Conservation (phyloP, 352 stramenopile genomes). For the Globisporangium cylindrosporum region DNA sequence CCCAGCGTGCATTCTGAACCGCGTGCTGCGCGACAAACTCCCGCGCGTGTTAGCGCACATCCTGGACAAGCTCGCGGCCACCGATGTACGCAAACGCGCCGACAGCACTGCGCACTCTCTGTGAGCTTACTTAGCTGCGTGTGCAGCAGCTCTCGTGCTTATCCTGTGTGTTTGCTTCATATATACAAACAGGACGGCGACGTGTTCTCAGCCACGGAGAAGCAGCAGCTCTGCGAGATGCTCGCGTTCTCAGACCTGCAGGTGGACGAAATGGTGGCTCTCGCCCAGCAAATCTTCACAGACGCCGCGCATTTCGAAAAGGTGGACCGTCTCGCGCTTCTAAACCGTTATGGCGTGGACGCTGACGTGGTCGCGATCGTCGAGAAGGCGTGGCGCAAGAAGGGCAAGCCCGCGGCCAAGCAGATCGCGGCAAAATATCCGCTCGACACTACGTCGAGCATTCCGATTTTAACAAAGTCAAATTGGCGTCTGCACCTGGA, state of each 20-base stretch:
- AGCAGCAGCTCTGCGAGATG: conserved; percentile 42
- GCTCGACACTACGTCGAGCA: conserved; percentile 2
- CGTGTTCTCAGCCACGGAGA: conserved; percentile 47
- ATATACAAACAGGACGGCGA: conserved; percentile 13
- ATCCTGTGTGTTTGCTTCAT: neutral
- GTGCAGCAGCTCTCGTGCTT: neutral
- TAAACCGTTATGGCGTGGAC: conserved; percentile 18
- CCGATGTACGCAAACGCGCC: conserved; percentile 22
- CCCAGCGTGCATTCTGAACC: conserved; percentile 32
- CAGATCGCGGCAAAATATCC: conserved; percentile 17
- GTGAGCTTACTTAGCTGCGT: neutral
- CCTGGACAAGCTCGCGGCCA: conserved; percentile 42
- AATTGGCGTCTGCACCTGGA: conserved; percentile 58
- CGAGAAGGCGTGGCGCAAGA: conserved; percentile 66
- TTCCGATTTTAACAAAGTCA: conserved; percentile 26
- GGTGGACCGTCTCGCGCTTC: conserved; percentile 30
- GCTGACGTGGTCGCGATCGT: conserved; percentile 27
- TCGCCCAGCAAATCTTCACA: conserved; percentile 30
- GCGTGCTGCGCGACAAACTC: conserved; percentile 44
- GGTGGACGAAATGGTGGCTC: conserved; percentile 36
- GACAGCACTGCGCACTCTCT: neutral
- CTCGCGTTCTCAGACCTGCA: conserved; percentile 34
- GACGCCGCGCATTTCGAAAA: conserved; percentile 45
- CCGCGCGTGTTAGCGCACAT: conserved; percentile 50
- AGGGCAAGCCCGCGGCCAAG: conserved; percentile 20